Base-by-base conservation (phyloP, 1,284 basidiomycete species). In the Leccinum subrobustum region DNA sequence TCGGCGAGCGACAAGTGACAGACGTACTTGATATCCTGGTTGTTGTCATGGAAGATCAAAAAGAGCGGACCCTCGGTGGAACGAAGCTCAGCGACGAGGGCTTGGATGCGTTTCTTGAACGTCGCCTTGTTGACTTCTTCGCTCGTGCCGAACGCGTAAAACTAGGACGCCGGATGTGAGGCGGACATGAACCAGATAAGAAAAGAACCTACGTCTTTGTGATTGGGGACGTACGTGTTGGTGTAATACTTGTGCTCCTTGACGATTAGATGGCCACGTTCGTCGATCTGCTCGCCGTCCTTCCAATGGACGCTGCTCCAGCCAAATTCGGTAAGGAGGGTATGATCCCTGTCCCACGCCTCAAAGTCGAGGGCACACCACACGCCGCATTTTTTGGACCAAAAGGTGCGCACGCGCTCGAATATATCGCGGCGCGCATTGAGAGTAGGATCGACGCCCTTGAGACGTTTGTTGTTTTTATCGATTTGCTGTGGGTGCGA, bases 291-390 rank as follows among this genome's bases (percentile, higher is more conserved):
- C 53, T 77, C 56, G 3, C 77, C 83, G 47, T 80, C 76, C 54
- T 82, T 78, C 85, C 86, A 92, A 11, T 75, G 78, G 20, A 85
- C 65, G 14, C 77, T 69, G 64, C 84, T 83, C 79, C 83, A 92
- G n/a, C 91, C 91, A 65, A 91, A 87, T 70, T 93, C 91, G 27
- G 88, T 91, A 65, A 92, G 77, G 23, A 87, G 63, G 1, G 73
- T 82, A 67, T 91, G 88, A 37, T 92, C 88, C 58, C 76, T 76
- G 69, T 93, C 91, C 89, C 89, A 93, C 11, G 81, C 82, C 73
- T 93, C 92, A 65, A 93, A 88, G 72, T 93, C 91, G 55, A 92
- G 74, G 12, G 91, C 84, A 67, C 83, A 81, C 88, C 89, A 93
- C 8, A 83, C 81, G 35, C 88, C 89, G 37, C 73, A 77, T 67